Percentiles rank a stretch among this genome's conserved stretches.
Conservation (phyloP, 108 stramenopile genomes). For the Hondaea fermentalgiana region DNA sequence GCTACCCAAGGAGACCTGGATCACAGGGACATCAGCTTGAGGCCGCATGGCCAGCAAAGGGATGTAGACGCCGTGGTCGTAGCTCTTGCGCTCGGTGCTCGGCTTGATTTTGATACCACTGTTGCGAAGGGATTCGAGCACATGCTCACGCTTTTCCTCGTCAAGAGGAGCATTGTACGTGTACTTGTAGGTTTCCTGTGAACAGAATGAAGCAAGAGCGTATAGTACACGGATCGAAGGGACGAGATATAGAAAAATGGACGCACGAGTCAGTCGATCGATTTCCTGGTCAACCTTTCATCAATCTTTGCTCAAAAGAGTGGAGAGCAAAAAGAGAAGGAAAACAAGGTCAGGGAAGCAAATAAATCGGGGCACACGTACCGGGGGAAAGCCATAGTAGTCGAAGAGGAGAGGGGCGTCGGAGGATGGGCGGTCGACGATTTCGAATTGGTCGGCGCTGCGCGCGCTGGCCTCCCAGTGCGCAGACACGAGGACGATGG, state of each 20-base stretch:
- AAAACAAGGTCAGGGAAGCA: too few species aligned
- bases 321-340: too few species aligned
- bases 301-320: too few species aligned
- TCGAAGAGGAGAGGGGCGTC: conserved; percentile 49
- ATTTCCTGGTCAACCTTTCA: too few species aligned
- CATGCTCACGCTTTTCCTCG: conserved; percentile 45
- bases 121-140: conserved; percentile 30
- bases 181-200: conserved; percentile 58
- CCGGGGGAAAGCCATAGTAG: conserved; percentile 63
- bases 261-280: too few species aligned
- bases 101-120: conserved; percentile 28
- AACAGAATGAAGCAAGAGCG: too few species aligned
- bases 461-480: conserved; percentile 27
- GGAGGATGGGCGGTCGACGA: neutral
- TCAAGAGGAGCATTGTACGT: conserved; percentile 56
- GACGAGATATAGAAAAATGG: too few species aligned
- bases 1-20: conserved; percentile 53
- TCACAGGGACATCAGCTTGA: conserved; percentile 64
- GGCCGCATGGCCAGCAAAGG: conserved; percentile 69
- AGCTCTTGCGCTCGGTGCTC: conserved; percentile 49
- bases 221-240: too few species aligned
- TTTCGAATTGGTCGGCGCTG: neutral
- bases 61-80: conserved; percentile 78
- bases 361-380: too few species aligned
- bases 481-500: conserved; percentile 33